Evolutionary conservation across 2,329 filamentous ascomycete species (phyloP), one percentile per base, ranked within the genome.

Genomic region (Ambrosiella cleistominuta): DNA sequence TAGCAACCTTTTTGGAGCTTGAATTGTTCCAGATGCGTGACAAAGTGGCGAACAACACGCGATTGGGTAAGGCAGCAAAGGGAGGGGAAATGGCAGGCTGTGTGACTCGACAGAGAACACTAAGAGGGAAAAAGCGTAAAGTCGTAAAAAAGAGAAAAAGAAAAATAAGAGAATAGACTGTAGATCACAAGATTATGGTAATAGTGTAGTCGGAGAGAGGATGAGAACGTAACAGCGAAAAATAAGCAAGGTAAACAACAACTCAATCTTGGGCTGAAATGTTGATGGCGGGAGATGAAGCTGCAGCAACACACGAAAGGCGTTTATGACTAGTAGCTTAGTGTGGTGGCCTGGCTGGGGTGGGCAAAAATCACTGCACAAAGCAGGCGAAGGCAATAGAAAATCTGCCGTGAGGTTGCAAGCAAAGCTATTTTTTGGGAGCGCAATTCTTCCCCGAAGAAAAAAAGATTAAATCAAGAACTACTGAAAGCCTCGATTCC

Each of bases 401-500:
- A 53, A 52, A 55, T 27, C 27, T 7, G 27, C 47, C 12, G 47
- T 35, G 27, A 11, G 19, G 47, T 8, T 36, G 39, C 55, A 47
- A 57, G 55, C 50, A 47, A 11, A 11, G 27, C 47, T 36, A 35
- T 51, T 51, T 51, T n/a, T 27, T 27, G 3, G 4, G 27, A 27
- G 27, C 27, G 12, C 3, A 9, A 19, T 49, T 51, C 37, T 35
- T 35, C 35, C 35, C 35, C 27, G 11, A 11, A 51, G 8, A 51
- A 35, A 51, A 51, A 51, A 36, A 17, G 13, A 51, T 51, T 35
- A 51, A 58, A 58, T 58, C 56, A 61, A 58, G 56, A 61, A 45
- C 56, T 58, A 61, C 59, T 58, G 47, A 58, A 58, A 61, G 59
- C 53, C 56, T 58, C 56, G 56, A 58, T 49, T 53, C 53, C 12